Conservation (phyloP, 2,329 filamentous ascomycete species). For the Fusarium nanum region DNA sequence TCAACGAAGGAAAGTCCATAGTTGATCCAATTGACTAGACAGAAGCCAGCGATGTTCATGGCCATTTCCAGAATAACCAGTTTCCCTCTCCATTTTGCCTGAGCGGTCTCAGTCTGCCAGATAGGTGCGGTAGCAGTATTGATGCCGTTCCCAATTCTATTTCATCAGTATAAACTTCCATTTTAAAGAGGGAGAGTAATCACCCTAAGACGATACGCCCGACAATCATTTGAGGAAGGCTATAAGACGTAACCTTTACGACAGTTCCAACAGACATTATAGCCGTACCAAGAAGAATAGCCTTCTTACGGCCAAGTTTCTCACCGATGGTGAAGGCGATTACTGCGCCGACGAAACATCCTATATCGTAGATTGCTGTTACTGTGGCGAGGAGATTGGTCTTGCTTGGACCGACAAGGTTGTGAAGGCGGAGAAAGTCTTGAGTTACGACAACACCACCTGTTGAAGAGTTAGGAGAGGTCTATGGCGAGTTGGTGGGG, state of each 20-base stretch:
- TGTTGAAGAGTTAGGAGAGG: not conserved
- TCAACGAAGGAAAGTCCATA: slow-evolving; percentile 52
- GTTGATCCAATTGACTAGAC: slow-evolving; percentile 52
- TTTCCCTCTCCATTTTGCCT: slow-evolving; percentile 17
- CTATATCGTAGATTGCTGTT: slow-evolving; percentile 30
- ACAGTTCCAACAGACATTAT: slow-evolving; percentile 32
- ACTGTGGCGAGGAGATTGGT: slow-evolving; percentile 28
- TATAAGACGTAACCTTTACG: slow-evolving; percentile 25
- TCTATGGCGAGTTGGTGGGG: rapidly evolving
- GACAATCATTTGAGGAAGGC: slow-evolving; percentile 29
- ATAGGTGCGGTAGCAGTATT: slow-evolving; percentile 40
- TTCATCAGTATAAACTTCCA: not conserved
- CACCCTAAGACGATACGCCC: slow-evolving; percentile 25
- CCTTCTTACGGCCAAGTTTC: slow-evolving; percentile 20
- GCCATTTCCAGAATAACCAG: slow-evolving; percentile 26
- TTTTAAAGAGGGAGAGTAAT: not conserved
- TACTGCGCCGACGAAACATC: slow-evolving; percentile 25
- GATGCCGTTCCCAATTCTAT: slow-evolving; percentile 45
- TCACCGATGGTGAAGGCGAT: slow-evolving; percentile 27
- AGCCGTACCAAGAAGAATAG: slow-evolving; percentile 15
- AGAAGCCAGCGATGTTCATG: slow-evolving; percentile 31
- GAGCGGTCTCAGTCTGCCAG: slow-evolving; percentile 27
- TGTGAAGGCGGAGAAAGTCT: slow-evolving; percentile 26
- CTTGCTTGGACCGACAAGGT: slow-evolving; percentile 22
- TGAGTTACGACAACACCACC: slow-evolving; percentile 28